Conservation (phyloP, 2,329 filamentous ascomycete genomes). For the Fusarium sp. region DNA sequence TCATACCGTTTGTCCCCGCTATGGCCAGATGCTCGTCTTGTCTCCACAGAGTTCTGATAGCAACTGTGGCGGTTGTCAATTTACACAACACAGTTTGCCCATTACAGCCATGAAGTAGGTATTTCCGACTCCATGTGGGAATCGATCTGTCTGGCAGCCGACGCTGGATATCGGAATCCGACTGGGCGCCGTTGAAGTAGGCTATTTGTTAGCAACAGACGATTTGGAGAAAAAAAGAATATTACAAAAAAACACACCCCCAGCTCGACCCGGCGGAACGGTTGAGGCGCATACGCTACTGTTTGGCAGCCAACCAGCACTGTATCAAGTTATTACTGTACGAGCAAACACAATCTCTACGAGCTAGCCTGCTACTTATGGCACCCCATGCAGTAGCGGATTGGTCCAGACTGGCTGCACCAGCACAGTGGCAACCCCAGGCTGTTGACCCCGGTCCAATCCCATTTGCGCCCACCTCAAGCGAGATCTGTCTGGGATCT, state of each 20-base stretch:
- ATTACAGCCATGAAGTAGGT: background rate
- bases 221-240: slow-evolving; percentile 3
- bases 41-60: slow-evolving; percentile 15
- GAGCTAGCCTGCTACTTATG: slow-evolving; percentile 4
- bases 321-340: slow-evolving; percentile 2
- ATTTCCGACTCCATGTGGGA: background rate
- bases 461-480: slow-evolving; percentile 24
- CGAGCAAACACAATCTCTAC: slow-evolving; percentile 32
- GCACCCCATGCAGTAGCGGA: slow-evolving; percentile 11
- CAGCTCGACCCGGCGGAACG: slow-evolving; percentile 25
- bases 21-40: slow-evolving; percentile 25
- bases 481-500: slow-evolving; percentile 39
- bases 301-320: slow-evolving; percentile 13
- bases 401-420: slow-evolving; percentile 26
- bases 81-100: slow-evolving; percentile 4
- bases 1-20: slow-evolving; percentile 24
- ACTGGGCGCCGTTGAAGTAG: background rate
- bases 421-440: slow-evolving; percentile 38
- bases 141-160: background rate
- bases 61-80: slow-evolving; percentile 24
- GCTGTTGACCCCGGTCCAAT: slow-evolving; percentile 8
- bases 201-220: slow-evolving; percentile 10
- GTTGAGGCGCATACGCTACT: slow-evolving; percentile 28
- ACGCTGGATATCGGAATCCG: background rate
- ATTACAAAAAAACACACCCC: slow-evolving; percentile 1